Base-by-base conservation (phyloP, 202 grass and related monocot genomes). In the Musa balbisiana region DNA sequence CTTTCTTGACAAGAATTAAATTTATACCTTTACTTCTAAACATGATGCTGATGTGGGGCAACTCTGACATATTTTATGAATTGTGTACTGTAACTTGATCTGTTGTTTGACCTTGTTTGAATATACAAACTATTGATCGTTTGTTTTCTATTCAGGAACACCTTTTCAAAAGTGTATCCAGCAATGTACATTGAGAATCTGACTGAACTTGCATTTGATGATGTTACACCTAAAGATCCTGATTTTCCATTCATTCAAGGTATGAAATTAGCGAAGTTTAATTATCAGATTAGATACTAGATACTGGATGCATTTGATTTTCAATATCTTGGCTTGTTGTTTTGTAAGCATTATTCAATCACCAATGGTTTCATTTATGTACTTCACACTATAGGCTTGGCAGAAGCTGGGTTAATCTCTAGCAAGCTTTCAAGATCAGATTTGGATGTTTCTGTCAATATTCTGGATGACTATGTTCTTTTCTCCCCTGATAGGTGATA, bases 201-300 rank as follows among this genome's bases (percentile, higher is more conserved):
- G 72, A 89, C 91, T 55, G 94, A 92, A 77, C 94, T 94, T 87
- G 94, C 94, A 27, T 98, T 98, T 83, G 85, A 98, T 87, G 94
- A 98, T 67, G 51, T 98, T 64, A 92, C 81, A 50, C 89, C 91
- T 71, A 88, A 93, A 73, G 87, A 98, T 76, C 87, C 87, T 51
- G 91, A 98, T 88, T 98, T 98, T 71, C 84, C 84, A 25, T 90
- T 59, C 78, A 94, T 98, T 81, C 91, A 98, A 92, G 94, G 94
- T 98, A 77, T 82, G 74, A 51, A 86, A 78, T 43, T 82, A 13
- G 12, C 68, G 14, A 72, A 70, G 10, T n/a, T 52, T 53, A 29
- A 14, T 54, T 73, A 50, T 9, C 8, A 29, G 0, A 1, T 73
- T 55, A 49, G 22, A 8, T 73, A 55, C 22, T 73, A 55, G 6